phyloP scores from a whole-genome alignment of 352 stramenopile genomes.

The Phytophthora syringae region DNA sequence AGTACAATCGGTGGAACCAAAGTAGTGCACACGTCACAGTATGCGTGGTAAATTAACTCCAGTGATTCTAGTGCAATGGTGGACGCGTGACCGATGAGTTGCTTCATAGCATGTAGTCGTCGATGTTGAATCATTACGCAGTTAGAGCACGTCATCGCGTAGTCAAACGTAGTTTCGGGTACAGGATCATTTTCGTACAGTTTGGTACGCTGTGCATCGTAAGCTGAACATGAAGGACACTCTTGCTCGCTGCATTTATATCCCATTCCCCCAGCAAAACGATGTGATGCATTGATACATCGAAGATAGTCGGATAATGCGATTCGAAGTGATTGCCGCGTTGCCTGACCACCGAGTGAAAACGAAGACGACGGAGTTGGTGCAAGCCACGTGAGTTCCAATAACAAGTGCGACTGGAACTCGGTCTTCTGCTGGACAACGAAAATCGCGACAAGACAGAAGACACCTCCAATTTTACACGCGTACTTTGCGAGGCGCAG shows the following conservation, averaged over 20 bases:
- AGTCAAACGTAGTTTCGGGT: not conserved
- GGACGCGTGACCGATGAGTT: constrained; percentile 10
- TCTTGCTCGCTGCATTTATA: not conserved
- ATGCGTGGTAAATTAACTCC: constrained; percentile 38
- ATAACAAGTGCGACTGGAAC: constrained; percentile 54
- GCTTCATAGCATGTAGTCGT: constrained; percentile 21
- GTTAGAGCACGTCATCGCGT: constrained; percentile 8
- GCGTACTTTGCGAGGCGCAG: constrained; percentile 52
- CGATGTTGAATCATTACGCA: constrained; percentile 18
- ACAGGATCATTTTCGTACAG: not conserved
- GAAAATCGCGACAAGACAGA: constrained; percentile 46
- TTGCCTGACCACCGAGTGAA: constrained; percentile 3
- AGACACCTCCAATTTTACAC: constrained; percentile 41
- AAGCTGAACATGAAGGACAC: constrained; percentile 15
- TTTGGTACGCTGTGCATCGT: not conserved
- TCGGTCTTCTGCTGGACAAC: constrained; percentile 71
- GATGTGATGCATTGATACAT: constrained; percentile 30
- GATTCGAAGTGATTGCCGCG: constrained; percentile 48
- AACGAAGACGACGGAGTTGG: constrained; percentile 6
- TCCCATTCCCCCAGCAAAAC: constrained; percentile 3
- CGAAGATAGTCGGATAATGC: constrained; percentile 53
- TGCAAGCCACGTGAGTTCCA: constrained; percentile 42
- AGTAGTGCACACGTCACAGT: constrained; percentile 27
- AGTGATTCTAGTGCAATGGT: constrained; percentile 2
- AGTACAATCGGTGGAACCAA: constrained; percentile 29